Conservation (phyloP, 768 basidiomycete species). For the Tulasnella calospora region DNA sequence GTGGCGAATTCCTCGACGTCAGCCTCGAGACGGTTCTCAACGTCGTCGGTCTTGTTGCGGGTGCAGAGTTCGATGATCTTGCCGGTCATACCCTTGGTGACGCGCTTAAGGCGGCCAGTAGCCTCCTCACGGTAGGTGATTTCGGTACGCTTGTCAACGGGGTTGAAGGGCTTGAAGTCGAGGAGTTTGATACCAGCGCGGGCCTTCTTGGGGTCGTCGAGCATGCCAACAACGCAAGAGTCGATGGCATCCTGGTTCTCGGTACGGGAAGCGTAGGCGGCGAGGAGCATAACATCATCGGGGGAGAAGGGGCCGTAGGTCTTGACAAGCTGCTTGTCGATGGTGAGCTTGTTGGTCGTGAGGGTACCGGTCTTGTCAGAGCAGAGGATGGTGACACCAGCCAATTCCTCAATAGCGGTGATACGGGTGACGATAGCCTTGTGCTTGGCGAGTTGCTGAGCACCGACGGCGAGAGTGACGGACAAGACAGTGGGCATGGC, state of each 20-base stretch:
- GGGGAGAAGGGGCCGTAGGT: conserved; percentile 84
- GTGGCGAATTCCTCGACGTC: conserved; percentile 95
- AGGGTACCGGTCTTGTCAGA: conserved; percentile 98
- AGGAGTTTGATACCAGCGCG: conserved; percentile 91
- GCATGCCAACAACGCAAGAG: conserved; percentile 71
- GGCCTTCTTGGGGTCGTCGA: conserved; percentile 66
- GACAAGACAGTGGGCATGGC: conserved; percentile 99
- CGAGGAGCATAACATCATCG: conserved; percentile 87
- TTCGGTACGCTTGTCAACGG: conserved; percentile 98
- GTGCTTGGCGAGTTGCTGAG: conserved; percentile 97
- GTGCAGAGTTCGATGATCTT: conserved; percentile 96
- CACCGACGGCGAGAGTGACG: conserved; percentile 97
- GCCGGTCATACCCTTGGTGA: conserved; percentile 99
- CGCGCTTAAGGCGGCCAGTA: conserved; percentile 94
- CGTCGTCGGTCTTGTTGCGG: conserved; percentile 91
- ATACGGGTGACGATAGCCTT: conserved; percentile 99
- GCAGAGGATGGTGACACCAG: conserved; percentile 96
- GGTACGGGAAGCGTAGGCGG: conserved; percentile 93
- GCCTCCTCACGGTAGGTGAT: conserved; percentile 95
- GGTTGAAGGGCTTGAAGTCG: conserved; percentile 99
- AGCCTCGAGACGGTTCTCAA: conserved; percentile 85
- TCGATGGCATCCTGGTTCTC: conserved; percentile 99
- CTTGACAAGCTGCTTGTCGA: conserved; percentile 85
- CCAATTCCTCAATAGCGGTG: conserved; percentile 97
- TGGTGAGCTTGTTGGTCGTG: conserved; percentile 99